Percentiles rank a stretch among this genome's conserved stretches.
These are phyloP conservation scores for Microbotryum saponariae DNA, from an alignment of 1,284 basidiomycete species.

Conservation along the genomic window DNA sequence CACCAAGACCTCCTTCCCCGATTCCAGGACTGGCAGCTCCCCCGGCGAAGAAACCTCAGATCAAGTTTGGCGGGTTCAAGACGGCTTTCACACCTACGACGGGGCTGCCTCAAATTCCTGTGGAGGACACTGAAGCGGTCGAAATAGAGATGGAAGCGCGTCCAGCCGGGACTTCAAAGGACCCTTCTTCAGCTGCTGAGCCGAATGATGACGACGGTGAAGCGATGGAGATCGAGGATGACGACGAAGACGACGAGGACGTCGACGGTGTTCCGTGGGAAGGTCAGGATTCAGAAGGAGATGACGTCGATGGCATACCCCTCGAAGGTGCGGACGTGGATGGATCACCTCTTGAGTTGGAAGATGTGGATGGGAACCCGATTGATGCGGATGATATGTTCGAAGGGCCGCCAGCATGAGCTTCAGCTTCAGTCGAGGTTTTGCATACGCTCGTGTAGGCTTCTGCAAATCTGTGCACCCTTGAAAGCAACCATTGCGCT, in stretches of 20 bases:
- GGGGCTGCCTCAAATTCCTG: constrained; percentile 10
- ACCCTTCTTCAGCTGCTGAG: not conserved
- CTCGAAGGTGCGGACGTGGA: constrained; percentile 3
- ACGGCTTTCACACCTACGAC: constrained; percentile 24
- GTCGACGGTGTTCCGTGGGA: constrained; percentile 30
- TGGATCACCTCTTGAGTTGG: constrained; percentile 1
- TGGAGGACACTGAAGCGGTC: not conserved
- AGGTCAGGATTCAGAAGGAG: not conserved
- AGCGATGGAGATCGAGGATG: constrained; percentile 3
- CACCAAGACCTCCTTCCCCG: not conserved
- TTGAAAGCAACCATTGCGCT: too few relatives aligned
- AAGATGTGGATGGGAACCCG: too few relatives aligned
- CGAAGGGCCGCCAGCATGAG: too few relatives aligned
- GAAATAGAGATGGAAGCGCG: not conserved
- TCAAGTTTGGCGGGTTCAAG: constrained; percentile 14
- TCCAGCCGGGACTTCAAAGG: not conserved
- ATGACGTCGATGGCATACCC: not conserved
- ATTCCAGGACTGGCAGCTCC: not conserved
- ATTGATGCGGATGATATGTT: too few relatives aligned
- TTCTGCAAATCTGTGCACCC: too few relatives aligned
- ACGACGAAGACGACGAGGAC: constrained; percentile 36
- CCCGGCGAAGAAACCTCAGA: not conserved
- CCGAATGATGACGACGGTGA: constrained; percentile 26
- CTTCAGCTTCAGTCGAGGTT: too few relatives aligned
- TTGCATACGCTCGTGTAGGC: too few relatives aligned